Percentiles rank a stretch among this genome's conserved stretches.
phyloP scores from a whole-genome alignment of 2,329 filamentous ascomycete genomes.

The Cytospora piceae region DNA sequence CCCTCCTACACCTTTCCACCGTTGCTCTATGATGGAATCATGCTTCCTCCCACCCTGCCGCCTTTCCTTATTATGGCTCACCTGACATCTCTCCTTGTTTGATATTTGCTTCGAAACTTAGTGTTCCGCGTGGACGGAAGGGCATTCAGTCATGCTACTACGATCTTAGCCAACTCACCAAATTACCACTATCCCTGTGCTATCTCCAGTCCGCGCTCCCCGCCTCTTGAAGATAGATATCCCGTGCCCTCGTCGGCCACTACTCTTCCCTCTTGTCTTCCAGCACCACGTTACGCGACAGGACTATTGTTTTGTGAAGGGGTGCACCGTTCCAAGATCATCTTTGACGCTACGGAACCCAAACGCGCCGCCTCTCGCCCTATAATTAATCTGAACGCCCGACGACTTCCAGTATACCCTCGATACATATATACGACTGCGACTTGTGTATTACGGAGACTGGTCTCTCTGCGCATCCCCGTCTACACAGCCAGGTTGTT shows the following conservation, averaged over 20 bases:
- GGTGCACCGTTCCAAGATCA: not conserved
- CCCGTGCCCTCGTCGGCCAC: not conserved
- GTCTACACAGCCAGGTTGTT: constrained; percentile 1
- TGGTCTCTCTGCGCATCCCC: not conserved
- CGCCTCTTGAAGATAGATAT: constrained; percentile 3
- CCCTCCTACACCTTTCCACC: constrained; percentile 14
- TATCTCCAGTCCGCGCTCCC: not conserved
- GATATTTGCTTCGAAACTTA: constrained; percentile 22
- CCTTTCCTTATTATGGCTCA: constrained; percentile 10
- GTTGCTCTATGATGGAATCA: constrained; percentile 19
- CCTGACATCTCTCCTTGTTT: constrained; percentile 10
- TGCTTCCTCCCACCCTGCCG: constrained; percentile 15
- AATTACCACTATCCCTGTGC: constrained; percentile 6
- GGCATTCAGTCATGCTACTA: constrained; percentile 7
- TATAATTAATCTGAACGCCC: not conserved
- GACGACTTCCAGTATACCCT: not conserved
- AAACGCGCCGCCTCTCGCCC: constrained; percentile 5
- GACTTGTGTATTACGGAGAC: not conserved
- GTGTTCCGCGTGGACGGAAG: constrained; percentile 7
- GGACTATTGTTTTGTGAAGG: constrained; percentile 14
- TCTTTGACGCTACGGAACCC: not conserved
- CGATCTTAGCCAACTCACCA: constrained; percentile 8
- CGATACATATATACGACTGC: not conserved
- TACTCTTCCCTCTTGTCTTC: constrained; percentile 5
- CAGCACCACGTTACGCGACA: not conserved